Base-by-base conservation (phyloP, 805 yeast species). In the Wickerhamiella parazyma region DNA sequence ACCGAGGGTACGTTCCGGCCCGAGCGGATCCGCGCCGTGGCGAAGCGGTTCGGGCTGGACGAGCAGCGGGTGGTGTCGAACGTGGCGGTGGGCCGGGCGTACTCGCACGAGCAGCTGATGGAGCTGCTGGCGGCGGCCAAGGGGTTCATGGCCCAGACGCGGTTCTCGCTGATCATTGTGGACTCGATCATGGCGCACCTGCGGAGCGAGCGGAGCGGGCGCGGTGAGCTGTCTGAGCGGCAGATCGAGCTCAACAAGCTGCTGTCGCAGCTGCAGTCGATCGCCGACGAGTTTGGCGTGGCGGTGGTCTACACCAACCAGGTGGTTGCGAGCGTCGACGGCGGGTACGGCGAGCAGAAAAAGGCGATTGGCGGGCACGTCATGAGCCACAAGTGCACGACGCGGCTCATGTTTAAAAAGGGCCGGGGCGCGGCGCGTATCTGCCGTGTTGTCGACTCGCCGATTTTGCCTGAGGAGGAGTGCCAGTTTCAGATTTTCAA, bases 321-420 rank as follows among this genome's bases (percentile, higher is more conserved):
- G 63, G 98, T 91, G 18, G 95, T 85, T 6, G 96, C 97, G 3
- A 96, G 87, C 62, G 98, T 91, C 16, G 98, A 91, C 57, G 93
- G 93, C 56, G 76, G 76, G 34, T 87, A 78, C 61, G 86, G 87
- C 54, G 98, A 91, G 61, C 96, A 97, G 12, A 91, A 91, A 62
- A 91, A 91, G 61, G 98, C 98, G 14, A 89, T 91, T 52, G 98
- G 98, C 49, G 98, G 98, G 55, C 89, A 91, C 58, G 91, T 91
- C 54, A 80, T 91, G 60, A 98, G 97, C 0, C 98, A 91, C 61
- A 78, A 94, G 16, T 86, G 96, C 2, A 89, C 97, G 5, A 91
- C 98, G 2, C 73, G 98, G 56, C 70, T 91, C 47, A 80, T 82
- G 44, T 78, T 91, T 61, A 81, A 80, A 57, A 91, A 91, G 65